Conservation (phyloP, 306 rosid species). For the Quercus berberidifolia region DNA sequence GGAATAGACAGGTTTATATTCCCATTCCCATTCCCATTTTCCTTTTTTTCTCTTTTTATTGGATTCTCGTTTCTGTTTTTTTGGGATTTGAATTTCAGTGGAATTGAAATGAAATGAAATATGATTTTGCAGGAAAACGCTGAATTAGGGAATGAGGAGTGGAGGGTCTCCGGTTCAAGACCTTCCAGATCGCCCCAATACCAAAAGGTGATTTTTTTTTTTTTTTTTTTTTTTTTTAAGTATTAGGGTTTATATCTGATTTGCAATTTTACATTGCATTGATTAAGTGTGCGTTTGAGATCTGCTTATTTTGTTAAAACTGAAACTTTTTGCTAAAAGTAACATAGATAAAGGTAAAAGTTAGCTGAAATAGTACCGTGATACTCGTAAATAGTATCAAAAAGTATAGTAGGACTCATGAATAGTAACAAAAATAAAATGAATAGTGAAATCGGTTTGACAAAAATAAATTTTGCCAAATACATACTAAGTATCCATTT, state of each 20-base stretch:
- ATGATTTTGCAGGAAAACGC: conserved; percentile 36
- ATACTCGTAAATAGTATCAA: accelerated
- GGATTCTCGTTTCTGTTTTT: not conserved
- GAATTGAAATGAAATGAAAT: not conserved
- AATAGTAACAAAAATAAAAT: too few species aligned
- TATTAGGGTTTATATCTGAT: not conserved
- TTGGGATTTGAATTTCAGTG: too few species aligned
- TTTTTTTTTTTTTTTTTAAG: not conserved
- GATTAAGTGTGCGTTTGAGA: too few species aligned
- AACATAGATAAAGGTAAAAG: too few species aligned
- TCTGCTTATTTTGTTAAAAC: accelerated
- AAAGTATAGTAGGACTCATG: accelerated
- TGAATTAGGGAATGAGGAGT: conserved; percentile 31
- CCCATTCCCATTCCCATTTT: conserved; percentile 6
- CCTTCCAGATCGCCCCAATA: conserved; percentile 30
- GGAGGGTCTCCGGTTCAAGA: conserved; percentile 41
- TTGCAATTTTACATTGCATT: not conserved
- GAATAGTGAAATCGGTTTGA: too few species aligned
- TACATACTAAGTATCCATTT: too few species aligned
- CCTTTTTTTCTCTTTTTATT: not conserved
- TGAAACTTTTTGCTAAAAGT: too few species aligned
- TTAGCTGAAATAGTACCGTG: not conserved
- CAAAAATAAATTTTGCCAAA: too few species aligned
- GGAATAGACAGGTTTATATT: conserved; percentile 35
- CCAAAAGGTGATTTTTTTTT: conserved; percentile 40